Percentiles rank a stretch among this genome's conserved stretches.
phyloP scores from a whole-genome alignment of 192 early-diverging fungal species.

The Gaertneriomyces semiglobifer region DNA sequence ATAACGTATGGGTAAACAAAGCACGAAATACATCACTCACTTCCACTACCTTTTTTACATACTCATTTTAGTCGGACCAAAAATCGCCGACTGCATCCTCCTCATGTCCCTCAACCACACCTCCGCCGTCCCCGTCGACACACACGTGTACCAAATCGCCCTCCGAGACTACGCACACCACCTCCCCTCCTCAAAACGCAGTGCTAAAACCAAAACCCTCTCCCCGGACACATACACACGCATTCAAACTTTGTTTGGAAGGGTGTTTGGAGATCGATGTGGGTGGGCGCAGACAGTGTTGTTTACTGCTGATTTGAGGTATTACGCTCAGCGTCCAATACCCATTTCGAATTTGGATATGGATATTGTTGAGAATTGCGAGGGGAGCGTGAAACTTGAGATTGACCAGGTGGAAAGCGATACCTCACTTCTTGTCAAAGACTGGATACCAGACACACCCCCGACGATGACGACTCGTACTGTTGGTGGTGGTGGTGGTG shows the following conservation, averaged over 20 bases:
- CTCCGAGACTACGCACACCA: slow-evolving; percentile 64
- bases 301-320: slow-evolving; percentile 30
- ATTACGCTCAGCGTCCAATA: slow-evolving; percentile 14
- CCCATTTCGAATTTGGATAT: no score
- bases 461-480: no score
- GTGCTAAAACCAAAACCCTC: slow-evolving; percentile 52
- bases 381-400: no score
- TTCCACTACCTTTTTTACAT: background rate
- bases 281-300: slow-evolving; percentile 52
- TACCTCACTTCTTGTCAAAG: no score
- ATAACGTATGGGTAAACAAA: no score
- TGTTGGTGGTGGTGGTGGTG: no score
- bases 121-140: slow-evolving; percentile 73
- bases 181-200: slow-evolving; percentile 37
- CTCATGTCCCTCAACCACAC: slow-evolving; percentile 88
- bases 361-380: no score
- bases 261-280: slow-evolving; percentile 72
- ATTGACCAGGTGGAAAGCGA: no score
- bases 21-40: background rate
- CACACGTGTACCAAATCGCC: slow-evolving; percentile 91
- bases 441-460: no score
- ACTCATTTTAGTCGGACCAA: slow-evolving; percentile 67
- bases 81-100: slow-evolving; percentile 95
- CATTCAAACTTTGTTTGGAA: slow-evolving; percentile 68
- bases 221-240: slow-evolving; percentile 63